A percentile compares a stretch with the other conserved stretches of the same genome.
Evolutionary conservation across 2,329 filamentous ascomycete genomes (phyloP).

Genomic region (Colletotrichum costaricense): DNA sequence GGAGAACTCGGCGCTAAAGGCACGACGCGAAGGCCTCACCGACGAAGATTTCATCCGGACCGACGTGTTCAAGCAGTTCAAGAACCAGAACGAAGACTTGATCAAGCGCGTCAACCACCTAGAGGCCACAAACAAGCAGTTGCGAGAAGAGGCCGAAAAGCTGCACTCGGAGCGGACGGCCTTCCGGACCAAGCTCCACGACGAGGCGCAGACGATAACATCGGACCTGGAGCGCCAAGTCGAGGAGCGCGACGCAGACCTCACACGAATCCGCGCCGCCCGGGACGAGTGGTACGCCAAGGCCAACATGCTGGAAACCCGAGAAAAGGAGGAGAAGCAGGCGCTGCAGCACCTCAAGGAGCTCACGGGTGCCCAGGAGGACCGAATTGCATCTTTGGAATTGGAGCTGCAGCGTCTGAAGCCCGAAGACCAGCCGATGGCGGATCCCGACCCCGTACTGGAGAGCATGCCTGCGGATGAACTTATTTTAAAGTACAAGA

Average conservation of each 20-base stretch:
- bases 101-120: conserved; percentile 92
- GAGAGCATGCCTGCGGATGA: conserved; percentile 76
- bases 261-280: conserved; percentile 84
- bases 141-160: conserved; percentile 87
- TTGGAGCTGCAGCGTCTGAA: conserved; percentile 81
- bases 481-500: conserved; percentile 77
- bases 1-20: conserved; percentile 80
- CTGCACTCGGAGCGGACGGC: conserved; percentile 85
- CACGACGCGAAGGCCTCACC: conserved; percentile 76
- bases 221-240: conserved; percentile 86
- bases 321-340: conserved; percentile 79
- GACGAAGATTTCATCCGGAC: conserved; percentile 96
- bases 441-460: conserved; percentile 58
- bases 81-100: conserved; percentile 89
- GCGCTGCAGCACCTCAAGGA: conserved; percentile 82
- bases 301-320: conserved; percentile 80
- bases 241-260: conserved; percentile 82
- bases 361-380: conserved; percentile 80
- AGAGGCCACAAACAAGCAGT: conserved; percentile 86
- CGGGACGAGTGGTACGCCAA: conserved; percentile 90
- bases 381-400: conserved; percentile 84
- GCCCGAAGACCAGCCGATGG: conserved; percentile 59
- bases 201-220: conserved; percentile 78
- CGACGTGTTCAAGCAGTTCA: conserved; percentile 92
- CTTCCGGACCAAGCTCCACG: conserved; percentile 84